Evolutionary conservation across 495 filamentous ascomycete genomes (phyloP).

Genomic region (Trichoderma gamsii): DNA sequence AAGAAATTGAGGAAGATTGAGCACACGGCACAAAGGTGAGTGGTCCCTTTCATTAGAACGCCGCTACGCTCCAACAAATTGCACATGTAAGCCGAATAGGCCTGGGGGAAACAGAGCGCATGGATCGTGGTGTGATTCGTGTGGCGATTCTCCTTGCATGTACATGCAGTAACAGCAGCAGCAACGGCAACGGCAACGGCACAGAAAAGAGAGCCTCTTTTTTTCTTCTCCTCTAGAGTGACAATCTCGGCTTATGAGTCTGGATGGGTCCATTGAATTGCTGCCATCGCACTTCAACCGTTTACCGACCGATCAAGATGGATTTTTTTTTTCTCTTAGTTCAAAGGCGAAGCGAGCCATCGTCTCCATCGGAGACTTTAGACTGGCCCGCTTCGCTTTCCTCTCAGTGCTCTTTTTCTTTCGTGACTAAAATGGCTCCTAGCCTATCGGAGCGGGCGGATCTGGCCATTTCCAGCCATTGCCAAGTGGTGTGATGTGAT

Average conservation of each 20-base stretch:
- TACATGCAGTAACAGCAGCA: not conserved
- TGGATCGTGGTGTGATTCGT: not conserved
- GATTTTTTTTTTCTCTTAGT: not conserved
- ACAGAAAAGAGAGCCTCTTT: not conserved
- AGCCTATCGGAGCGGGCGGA: conserved; percentile 9
- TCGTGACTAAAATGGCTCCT: not conserved
- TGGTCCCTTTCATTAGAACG: not conserved
- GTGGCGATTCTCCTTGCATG: not conserved
- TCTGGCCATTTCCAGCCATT: not conserved
- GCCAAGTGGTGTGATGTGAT: conserved; percentile 1
- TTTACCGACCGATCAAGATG: not conserved
- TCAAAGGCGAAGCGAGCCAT: not conserved
- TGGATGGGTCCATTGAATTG: not conserved
- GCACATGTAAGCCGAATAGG: not conserved
- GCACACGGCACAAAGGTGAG: not conserved
- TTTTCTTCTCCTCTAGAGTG: no score
- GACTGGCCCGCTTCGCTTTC: not conserved
- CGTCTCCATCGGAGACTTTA: conserved; percentile 1
- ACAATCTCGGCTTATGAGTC: no score
- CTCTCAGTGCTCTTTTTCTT: not conserved
- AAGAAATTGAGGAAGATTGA: not conserved
- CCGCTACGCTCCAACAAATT: not conserved
- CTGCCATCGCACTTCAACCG: not conserved
- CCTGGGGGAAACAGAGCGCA: not conserved
- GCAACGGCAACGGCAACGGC: not conserved